Evolutionary conservation across 257 asterid species (phyloP), one percentile per base, ranked within the genome.

Genomic region (Voacanga thouarsii): DNA sequence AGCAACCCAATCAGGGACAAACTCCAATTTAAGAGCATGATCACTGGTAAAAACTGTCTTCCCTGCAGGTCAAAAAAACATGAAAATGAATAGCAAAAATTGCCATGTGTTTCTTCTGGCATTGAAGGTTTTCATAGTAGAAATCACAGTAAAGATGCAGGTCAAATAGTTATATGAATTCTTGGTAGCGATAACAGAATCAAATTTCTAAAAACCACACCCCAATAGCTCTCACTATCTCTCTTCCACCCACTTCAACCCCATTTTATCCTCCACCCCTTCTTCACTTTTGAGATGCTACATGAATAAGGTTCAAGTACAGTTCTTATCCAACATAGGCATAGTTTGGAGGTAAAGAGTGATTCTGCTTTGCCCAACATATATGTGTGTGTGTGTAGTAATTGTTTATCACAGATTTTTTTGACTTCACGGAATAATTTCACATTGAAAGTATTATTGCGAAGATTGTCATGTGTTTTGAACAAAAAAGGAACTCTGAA

Each of bases 1-100:
- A 75, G 97, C 98, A 86, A 94, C 92, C 98, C 98, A 94, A 51
- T 92, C 89, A 18, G 98, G 98, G 83, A 92, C 96, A 61, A 79
- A 85, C 85, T 94, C 96, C 88, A 94, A 80, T 84, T 94, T 92
- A 83, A 94, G 96, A 71, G 98, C 97, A 86, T 92, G 98, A 80
- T 94, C 98, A 37, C 98, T 94, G 82, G 98, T 94, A 81, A 94
- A 90, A 39, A 94, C 98, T 4, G 98, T 84, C 91, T 90, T 90
- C 80, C 97, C 98, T 92, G 90, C 87, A 88, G 75, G 57, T n/a
- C 21, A n/a, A n/a, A 16, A 66, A n/a, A 21, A 30, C 33, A 5
- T 30, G 61, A 47, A 49, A 30, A 16, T 50, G 21, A 23, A 16
- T 43, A 43, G 14, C 64, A 39, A 5, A 66, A 37, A 55, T 55